These are phyloP conservation scores for Ceratonia siliqua DNA, from an alignment of 306 rosid genomes.

Conservation along the genomic window DNA sequence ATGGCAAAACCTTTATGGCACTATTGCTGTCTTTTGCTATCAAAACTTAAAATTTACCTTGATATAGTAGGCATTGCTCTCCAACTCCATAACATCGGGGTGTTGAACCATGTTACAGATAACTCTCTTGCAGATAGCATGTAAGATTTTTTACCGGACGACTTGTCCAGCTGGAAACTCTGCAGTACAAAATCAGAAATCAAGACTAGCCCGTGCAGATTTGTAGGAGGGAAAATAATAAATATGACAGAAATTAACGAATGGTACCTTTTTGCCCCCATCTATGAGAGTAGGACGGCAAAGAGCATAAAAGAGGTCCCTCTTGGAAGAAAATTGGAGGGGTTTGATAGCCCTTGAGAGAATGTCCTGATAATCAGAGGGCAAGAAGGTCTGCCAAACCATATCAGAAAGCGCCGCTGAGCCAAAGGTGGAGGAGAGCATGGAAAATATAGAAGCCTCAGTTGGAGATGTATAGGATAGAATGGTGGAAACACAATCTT, in stretches of 20 bases:
- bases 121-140: conserved; percentile 61
- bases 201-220: not conserved
- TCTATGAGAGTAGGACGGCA: conserved; percentile 54
- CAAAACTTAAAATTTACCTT: conserved; percentile 35
- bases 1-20: too few species aligned
- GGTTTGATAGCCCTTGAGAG: conserved; percentile 40
- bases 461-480: conserved; percentile 50
- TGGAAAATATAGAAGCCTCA: conserved; percentile 45
- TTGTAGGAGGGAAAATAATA: not conserved
- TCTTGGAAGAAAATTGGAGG: conserved; percentile 41
- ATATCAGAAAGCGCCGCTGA: conserved; percentile 47
- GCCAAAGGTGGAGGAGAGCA: conserved; percentile 46
- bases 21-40: not conserved
- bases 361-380: conserved; percentile 45
- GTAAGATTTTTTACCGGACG: conserved; percentile 44
- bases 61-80: conserved; percentile 46
- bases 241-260: not conserved
- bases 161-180: conserved; percentile 58
- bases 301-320: conserved; percentile 45
- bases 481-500: conserved; percentile 49
- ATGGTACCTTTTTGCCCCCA: conserved; percentile 48
- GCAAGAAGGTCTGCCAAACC: conserved; percentile 62
- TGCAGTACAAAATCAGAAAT: conserved; percentile 16
- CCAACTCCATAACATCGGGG: conserved; percentile 63
- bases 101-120: conserved; percentile 45